Evolutionary conservation across 441 rosid genomes (phyloP).

Genomic region (Erodium texanum): DNA sequence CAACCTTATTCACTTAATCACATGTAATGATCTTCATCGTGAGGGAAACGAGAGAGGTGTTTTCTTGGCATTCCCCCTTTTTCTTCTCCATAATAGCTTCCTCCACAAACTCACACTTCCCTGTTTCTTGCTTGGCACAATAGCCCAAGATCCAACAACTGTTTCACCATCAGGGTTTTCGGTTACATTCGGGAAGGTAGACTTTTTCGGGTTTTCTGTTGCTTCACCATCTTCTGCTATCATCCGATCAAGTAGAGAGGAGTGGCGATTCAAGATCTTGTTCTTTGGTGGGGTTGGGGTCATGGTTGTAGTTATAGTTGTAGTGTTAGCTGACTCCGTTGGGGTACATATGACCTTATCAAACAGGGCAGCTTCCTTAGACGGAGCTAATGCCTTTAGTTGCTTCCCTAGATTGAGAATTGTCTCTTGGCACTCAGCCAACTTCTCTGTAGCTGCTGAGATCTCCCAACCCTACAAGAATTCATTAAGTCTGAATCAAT

Average conservation of each 20-base stretch:
- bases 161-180: constrained; percentile 20
- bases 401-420: constrained; percentile 78
- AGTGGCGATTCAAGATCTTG: constrained; percentile 30
- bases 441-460: constrained; percentile 78
- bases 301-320: neutral
- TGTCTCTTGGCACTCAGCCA: constrained; percentile 91
- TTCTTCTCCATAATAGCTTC: constrained; percentile 61
- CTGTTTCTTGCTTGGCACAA: constrained; percentile 44
- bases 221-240: constrained; percentile 47
- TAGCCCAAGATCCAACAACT: constrained; percentile 30
- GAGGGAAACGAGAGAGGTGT: neutral
- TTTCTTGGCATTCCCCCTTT: constrained; percentile 47
- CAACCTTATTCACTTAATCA: neutral
- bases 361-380: constrained; percentile 48
- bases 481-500: too few species aligned
- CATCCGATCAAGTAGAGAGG: constrained; percentile 54
- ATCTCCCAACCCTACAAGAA: constrained; percentile 63
- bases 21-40: constrained; percentile 1
- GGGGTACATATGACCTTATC: constrained; percentile 37
- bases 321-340: neutral
- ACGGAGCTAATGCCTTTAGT: constrained; percentile 58
- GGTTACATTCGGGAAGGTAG: constrained; percentile 22
- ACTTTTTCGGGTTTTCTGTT: neutral
- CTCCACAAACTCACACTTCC: constrained; percentile 41
- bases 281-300: constrained; percentile 10